Base-by-base conservation (phyloP, 305 asterid genomes). In the Fraxinus xanthoxyloides region DNA sequence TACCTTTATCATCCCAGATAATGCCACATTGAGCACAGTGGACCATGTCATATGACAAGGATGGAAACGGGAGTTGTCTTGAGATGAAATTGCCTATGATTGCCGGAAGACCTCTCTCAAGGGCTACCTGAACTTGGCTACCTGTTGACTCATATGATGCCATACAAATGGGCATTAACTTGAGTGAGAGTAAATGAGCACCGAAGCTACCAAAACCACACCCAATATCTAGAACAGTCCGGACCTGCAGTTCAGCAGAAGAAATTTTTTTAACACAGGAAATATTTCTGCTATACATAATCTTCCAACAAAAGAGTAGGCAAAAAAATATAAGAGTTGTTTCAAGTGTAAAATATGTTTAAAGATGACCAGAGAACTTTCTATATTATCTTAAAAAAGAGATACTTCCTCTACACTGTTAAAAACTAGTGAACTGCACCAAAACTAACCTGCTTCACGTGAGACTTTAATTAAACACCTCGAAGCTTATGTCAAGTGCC, bases 131-230 rank as follows among this genome's bases (percentile, higher is more conserved):
- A 79, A 94, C 98, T 91, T 96, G 99, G 92, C 98, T 96, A 82
- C 98, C 98, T 28, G 97, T 93, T 78, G 90, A 87, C 86, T 96
- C 98, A 82, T 94, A 96, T 74, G 97, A 91, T 78, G 99, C 98
- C 84, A 92, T 80, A 90, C 99, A 94, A 81, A 94, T 90, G 69
- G 97, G 90, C 99, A 96, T 90, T 89, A 92, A 76, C 87, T 92
- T 91, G 32, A 96, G 95, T 19, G 98, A 89, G 81, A 94, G 98
- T 86, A 96, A 85, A 86, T 91, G 98, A 40, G 99, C 94, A 30
- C 97, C 97, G 85, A 93, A 94, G 91, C 97, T 94, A 86, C 99
- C 99, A 83, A 96, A 96, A 79, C 98, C 98, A 82, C 99, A 96
- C 67, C 97, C 99, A 85, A 96, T 91, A 89, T 96, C 99, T 84